Evolutionary conservation across 2,329 filamentous ascomycete species (phyloP).

Genomic region (Didymella arachidicola): DNA sequence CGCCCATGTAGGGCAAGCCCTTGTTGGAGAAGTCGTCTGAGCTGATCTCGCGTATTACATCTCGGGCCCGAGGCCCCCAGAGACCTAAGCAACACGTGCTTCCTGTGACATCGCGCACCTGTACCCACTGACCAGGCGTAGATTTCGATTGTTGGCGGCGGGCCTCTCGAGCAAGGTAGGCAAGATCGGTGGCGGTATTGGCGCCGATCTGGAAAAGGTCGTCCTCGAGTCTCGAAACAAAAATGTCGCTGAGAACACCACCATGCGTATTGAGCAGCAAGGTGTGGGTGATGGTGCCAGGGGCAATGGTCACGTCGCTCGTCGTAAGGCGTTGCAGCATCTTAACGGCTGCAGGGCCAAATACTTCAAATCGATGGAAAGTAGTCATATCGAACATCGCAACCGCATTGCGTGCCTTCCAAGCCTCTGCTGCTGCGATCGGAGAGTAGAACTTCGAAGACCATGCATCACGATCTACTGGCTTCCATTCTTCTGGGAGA

Average conservation of each 20-base stretch:
- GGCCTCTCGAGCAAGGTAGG: constrained; percentile 64
- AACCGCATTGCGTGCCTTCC: constrained; percentile 69
- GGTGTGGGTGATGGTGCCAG: constrained; percentile 64
- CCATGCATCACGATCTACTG: constrained; percentile 66
- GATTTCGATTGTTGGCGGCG: constrained; percentile 56
- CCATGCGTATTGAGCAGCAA: constrained; percentile 63
- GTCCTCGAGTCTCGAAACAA: constrained; percentile 61
- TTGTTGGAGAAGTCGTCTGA: constrained; percentile 57
- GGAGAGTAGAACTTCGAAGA: constrained; percentile 65
- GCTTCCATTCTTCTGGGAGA: constrained; percentile 63
- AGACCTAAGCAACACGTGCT: constrained; percentile 68
- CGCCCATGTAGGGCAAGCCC: constrained; percentile 60
- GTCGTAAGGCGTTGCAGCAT: constrained; percentile 64
- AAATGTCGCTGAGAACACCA: constrained; percentile 65
- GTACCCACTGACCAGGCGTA: constrained; percentile 54
- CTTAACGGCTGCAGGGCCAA: constrained; percentile 64
- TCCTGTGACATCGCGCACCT: constrained; percentile 67
- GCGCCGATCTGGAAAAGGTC: constrained; percentile 64
- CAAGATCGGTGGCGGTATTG: constrained; percentile 63
- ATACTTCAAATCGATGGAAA: constrained; percentile 65
- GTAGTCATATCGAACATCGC: constrained; percentile 71
- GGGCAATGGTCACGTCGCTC: constrained; percentile 57
- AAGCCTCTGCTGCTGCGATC: constrained; percentile 67
- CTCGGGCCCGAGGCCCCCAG: constrained; percentile 65
- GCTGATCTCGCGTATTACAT: constrained; percentile 59